A percentile compares a stretch with the other conserved stretches of the same genome.
phyloP scores from a whole-genome alignment of 257 asterid genomes.

The Eucommia ulmoides region DNA sequence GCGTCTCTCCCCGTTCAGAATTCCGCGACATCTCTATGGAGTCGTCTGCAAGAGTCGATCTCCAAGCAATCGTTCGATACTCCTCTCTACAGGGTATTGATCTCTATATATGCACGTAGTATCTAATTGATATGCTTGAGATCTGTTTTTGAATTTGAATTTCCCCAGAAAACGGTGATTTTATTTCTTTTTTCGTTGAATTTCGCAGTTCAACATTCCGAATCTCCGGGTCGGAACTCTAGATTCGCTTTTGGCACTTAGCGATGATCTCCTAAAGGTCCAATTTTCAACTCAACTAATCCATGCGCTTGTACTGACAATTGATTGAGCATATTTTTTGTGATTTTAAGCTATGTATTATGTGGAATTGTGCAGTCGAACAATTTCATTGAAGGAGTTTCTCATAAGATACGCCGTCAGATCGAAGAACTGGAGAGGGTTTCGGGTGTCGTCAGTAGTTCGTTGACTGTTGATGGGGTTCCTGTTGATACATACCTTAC shows the following conservation, averaged over 20 bases:
- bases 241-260: conserved; percentile 68
- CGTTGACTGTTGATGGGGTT: conserved; percentile 88
- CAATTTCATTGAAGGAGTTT: conserved; percentile 78
- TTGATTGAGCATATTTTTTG: not conserved
- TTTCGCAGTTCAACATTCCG: conserved; percentile 71
- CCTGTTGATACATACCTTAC: conserved; percentile 94
- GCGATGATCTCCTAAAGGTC: conserved; percentile 80
- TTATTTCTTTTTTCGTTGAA: conserved; percentile 2
- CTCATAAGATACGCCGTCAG: conserved; percentile 76
- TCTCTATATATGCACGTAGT: not conserved
- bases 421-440: conserved; percentile 88
- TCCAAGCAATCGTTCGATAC: conserved; percentile 89
- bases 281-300: not conserved
- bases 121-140: not conserved
- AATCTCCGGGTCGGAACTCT: conserved; percentile 90
- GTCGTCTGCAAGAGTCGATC: conserved; percentile 81
- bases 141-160: conserved; percentile 10
- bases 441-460: conserved; percentile 59
- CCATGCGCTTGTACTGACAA: not conserved
- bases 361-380: conserved; percentile 40
- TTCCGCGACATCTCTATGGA: conserved; percentile 57
- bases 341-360: not conserved
- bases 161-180: not conserved
- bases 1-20: conserved; percentile 73
- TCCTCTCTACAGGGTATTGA: conserved; percentile 68